A percentile compares a stretch with the other conserved stretches of the same genome.
These are phyloP conservation scores for Coniferiporia sulphurascens DNA, from an alignment of 1,284 basidiomycete genomes.

Conservation along the genomic window DNA sequence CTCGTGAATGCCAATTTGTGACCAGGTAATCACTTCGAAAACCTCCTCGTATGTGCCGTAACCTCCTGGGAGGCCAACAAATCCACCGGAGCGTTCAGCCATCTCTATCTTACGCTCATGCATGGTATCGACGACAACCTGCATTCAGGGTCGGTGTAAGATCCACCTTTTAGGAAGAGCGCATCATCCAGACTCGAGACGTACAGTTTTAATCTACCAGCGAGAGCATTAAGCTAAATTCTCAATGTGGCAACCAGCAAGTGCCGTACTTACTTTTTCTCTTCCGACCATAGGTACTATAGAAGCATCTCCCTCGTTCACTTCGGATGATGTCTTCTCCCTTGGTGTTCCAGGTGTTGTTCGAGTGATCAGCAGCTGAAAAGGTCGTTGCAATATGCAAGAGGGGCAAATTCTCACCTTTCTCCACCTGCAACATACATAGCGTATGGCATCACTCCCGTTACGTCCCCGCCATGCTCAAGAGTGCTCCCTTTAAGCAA, in stretches of 20 bases:
- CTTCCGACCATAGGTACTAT: conserved; percentile 36
- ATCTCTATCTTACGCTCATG: conserved; percentile 89
- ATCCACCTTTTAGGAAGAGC: neutral
- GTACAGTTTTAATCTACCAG: conserved; percentile 46
- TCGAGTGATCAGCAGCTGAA: neutral
- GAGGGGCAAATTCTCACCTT: conserved; percentile 16
- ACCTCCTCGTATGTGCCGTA: conserved; percentile 93
- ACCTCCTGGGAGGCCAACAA: conserved; percentile 86
- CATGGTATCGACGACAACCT: conserved; percentile 83
- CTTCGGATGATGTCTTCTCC: conserved; percentile 37
- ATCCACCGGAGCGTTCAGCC: conserved; percentile 74
- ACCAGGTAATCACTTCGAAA: conserved; percentile 90
- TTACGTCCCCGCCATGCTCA: conserved; percentile 66
- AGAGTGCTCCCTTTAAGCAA: conserved; percentile 39
- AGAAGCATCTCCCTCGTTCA: conserved; percentile 28
- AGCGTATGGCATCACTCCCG: conserved; percentile 79
- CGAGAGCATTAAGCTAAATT: neutral
- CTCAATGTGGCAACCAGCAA: neutral
- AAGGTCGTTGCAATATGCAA: neutral
- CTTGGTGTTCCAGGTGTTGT: conserved; percentile 13
- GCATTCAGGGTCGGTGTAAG: neutral
- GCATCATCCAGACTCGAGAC: neutral
- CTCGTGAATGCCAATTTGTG: conserved; percentile 82
- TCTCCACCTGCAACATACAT: conserved; percentile 66
- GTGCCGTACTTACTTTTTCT: conserved; percentile 35